Conservation (phyloP, 148 eudicot genomes). For the Heliosperma pusillum region DNA sequence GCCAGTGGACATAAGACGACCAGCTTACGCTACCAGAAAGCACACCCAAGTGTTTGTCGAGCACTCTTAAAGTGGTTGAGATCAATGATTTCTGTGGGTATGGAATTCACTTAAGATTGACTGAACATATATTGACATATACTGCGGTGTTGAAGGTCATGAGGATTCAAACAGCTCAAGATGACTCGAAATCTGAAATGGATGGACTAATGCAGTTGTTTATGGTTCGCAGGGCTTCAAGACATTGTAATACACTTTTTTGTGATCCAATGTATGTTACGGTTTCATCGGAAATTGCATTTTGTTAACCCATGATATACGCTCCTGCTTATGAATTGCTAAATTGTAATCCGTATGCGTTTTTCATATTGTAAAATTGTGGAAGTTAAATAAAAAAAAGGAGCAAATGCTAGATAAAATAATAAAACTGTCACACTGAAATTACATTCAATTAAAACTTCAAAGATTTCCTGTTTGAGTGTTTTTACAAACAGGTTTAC, state of each 20-base stretch:
- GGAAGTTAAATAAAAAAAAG: too few species aligned
- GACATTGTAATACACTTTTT: neutral
- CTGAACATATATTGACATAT: neutral
- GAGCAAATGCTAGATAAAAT: too few species aligned
- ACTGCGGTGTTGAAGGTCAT: constrained; percentile 7
- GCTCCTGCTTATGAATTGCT: too few species aligned
- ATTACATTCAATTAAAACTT: too few species aligned
- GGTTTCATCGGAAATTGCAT: too few species aligned
- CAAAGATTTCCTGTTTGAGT: neutral
- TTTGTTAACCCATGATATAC: too few species aligned
- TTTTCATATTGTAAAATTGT: too few species aligned
- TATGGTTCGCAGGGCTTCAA: neutral
- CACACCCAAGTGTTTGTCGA: neutral
- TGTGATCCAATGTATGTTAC: too few species aligned
- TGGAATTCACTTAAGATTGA: neutral
- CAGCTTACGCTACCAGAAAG: neutral
- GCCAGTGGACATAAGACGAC: too few species aligned
- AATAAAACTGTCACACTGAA: too few species aligned
- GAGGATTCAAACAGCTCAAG: neutral
- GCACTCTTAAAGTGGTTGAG: neutral
- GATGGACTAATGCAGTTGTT: neutral
- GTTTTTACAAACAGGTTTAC: neutral
- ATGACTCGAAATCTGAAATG: neutral
- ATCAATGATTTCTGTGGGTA: neutral
- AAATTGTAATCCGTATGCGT: too few species aligned